A percentile compares a stretch with the other conserved stretches of the same genome.
These are phyloP conservation scores for Ceratocystis ficicola DNA, from an alignment of 2,329 filamentous ascomycete genomes.

Conservation along the genomic window DNA sequence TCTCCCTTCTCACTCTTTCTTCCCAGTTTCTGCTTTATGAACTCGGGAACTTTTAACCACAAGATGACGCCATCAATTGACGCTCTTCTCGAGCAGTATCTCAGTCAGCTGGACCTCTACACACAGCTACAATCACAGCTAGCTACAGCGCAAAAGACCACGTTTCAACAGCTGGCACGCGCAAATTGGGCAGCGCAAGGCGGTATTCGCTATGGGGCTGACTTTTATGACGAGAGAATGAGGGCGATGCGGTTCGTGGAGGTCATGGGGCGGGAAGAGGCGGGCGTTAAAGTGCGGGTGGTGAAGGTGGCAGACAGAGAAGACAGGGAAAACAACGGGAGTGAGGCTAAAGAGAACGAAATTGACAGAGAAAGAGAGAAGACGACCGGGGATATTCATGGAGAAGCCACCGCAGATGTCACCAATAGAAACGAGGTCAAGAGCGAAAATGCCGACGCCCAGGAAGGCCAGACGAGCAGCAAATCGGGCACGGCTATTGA, in stretches of 20 bases:
- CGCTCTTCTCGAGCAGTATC: constrained; percentile 50
- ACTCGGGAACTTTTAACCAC: neutral
- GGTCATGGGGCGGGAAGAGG: constrained; percentile 17
- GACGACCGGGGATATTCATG: too few relatives aligned
- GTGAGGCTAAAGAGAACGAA: constrained; percentile 6
- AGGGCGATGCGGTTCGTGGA: constrained; percentile 42
- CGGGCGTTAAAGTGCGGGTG: constrained; percentile 14
- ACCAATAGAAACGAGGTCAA: constrained; percentile 22
- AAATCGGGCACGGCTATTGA: constrained; percentile 5
- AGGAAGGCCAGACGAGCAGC: neutral
- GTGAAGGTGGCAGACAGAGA: constrained; percentile 21
- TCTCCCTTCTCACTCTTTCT: neutral
- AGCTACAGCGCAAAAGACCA: constrained; percentile 39
- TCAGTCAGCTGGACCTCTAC: constrained; percentile 55
- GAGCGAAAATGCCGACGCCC: neutral
- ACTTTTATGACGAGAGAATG: constrained; percentile 64
- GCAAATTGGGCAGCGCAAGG: constrained; percentile 61
- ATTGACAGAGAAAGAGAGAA: constrained; percentile 15
- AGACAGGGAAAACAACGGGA: constrained; percentile 16
- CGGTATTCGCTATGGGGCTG: constrained; percentile 52
- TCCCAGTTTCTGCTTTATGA: too few relatives aligned
- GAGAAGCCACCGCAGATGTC: too few relatives aligned
- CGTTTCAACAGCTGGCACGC: constrained; percentile 53
- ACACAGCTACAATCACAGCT: constrained; percentile 45
- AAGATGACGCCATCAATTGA: constrained; percentile 40